Base-by-base conservation (phyloP, 2,329 filamentous ascomycete genomes). In the Trichoderma endophyticum region DNA sequence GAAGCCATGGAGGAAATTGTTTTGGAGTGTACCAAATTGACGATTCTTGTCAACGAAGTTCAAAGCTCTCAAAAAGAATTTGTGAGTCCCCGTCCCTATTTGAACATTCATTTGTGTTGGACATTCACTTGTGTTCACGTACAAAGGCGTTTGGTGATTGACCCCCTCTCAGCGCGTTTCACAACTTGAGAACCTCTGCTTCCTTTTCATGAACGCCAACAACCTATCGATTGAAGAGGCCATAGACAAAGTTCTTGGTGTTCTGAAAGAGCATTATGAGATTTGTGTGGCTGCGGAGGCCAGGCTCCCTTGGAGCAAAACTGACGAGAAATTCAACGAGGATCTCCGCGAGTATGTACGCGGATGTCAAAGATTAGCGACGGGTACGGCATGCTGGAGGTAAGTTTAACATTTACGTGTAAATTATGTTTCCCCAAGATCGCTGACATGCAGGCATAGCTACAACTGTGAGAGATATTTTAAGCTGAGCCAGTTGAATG, bases 381-480 rank as follows among this genome's bases (percentile, higher is more conserved):
- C 70, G 24, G 63, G 70, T 6, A 68, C 70, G 1, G 63, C 70
- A 7, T 59, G 54, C 15, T 72, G 63, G 70, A 69, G 48, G 51
- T 39, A 57, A 57, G 51, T 1, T 43, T 1, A 6, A 7, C 15
- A 36, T 12, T 21, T 7, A 24, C 0, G 9, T 67, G 11, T 18
- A 12, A n/a, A 26, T 9, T 18, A 9, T 32, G 14, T 18, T 21
- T 1, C 36, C 5, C 3, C 3, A 36, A 11, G 18, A 32, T 54
- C 14, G 14, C 63, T 66, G 24, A 70, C 14, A 28, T 28, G 7
- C 24, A 26, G 24, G 43, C 7, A 26, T 43, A 69, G 70, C 36
- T 72, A 72, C 30, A 24, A 61, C 12, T 72, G 70, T n/a, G 70
- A 72, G 43, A 69, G 70, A 28, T 72, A 72, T 57, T 69, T 71